Evolutionary conservation across 1,284 basidiomycete genomes (phyloP), one percentile per base, ranked within the genome.

Genomic region (Neolentinus lepideus): DNA sequence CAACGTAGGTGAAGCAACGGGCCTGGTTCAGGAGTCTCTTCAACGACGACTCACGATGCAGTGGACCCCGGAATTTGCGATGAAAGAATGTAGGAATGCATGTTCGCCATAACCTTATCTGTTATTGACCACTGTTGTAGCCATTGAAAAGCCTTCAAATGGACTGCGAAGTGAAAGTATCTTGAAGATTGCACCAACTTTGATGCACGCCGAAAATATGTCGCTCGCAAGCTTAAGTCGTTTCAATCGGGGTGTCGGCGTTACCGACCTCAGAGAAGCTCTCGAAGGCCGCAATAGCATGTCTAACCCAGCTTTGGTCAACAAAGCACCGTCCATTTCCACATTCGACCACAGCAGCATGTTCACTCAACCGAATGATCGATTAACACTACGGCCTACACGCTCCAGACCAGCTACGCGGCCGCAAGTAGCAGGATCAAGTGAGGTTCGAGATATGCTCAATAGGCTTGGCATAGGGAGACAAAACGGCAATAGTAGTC

Each of bases 171-270:
- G 80, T 35, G 86, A 90, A 59, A 83, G 82, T 25, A 71, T 92
- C 52, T 77, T 90, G 57, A 90, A 85, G 66, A 81, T 92, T 33
- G 87, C 89, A 2, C 89, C 88, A 43, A 84, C 86, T 14, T 73
- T 94, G 57, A 94, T 93, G 90, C 87, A 90, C 58, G 89, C 91
- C 57, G 89, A 93, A 60, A 94, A 94, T 67, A 74, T 90, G 24
- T 94, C 91, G 2, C 75, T 92, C 53, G 87, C 89, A 64, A 92
- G 88, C 61, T 73, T 94, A 55, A 79, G 84, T 33, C 81, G 88
- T 52, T 88, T 88, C 3, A 79, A 82, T 8, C 78, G 85, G 59
- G 85, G 85, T 1, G 84, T 94, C 9, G 93, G 93, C 26, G 92
- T 95, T 12, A 84, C 81, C 1, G 92, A 94, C 66, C 76, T 95